phyloP scores from a whole-genome alignment of 1,139 yeast species.

The Blastobotrys capitulatus region DNA sequence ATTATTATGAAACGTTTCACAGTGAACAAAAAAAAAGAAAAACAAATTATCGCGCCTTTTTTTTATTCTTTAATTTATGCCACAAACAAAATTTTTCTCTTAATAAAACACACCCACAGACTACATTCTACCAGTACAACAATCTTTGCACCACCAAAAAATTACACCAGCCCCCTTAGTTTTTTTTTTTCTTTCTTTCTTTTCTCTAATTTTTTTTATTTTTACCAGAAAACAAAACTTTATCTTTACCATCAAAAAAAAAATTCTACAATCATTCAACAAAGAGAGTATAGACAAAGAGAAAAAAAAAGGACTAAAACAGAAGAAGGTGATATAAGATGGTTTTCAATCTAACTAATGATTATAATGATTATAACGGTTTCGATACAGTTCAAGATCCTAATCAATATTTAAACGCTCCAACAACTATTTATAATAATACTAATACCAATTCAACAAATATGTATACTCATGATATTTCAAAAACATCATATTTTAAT shows the following conservation, averaged over 20 bases:
- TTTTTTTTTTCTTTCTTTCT: background rate
- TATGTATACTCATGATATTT: slow-evolving; percentile 14
- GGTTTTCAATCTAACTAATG: background rate
- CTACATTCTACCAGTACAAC: too few relatives aligned
- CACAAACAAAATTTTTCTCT: too few relatives aligned
- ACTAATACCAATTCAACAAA: slow-evolving; percentile 8
- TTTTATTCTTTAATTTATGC: too few relatives aligned
- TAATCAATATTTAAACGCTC: slow-evolving; percentile 18
- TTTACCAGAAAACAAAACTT: too few relatives aligned
- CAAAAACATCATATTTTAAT: slow-evolving; percentile 22
- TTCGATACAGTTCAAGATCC: slow-evolving; percentile 23
- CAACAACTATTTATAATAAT: slow-evolving; percentile 12
- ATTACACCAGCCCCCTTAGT: background rate
- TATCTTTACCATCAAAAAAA: too few relatives aligned
- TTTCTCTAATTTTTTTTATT: background rate
- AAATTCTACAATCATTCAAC: too few relatives aligned
- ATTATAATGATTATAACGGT: slow-evolving; percentile 19
- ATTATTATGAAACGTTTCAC: too few relatives aligned
- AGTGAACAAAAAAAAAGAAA: too few relatives aligned
- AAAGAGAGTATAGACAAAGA: background rate
- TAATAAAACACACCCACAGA: too few relatives aligned
- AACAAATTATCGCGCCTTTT: too few relatives aligned
- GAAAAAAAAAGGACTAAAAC: background rate
- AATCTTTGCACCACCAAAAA: too few relatives aligned
- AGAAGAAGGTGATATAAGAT: background rate